Percentiles rank a stretch among this genome's conserved stretches.
These are phyloP conservation scores for Coniochaeta pulveracea DNA, from an alignment of 2,329 filamentous ascomycete genomes.

Conservation along the genomic window DNA sequence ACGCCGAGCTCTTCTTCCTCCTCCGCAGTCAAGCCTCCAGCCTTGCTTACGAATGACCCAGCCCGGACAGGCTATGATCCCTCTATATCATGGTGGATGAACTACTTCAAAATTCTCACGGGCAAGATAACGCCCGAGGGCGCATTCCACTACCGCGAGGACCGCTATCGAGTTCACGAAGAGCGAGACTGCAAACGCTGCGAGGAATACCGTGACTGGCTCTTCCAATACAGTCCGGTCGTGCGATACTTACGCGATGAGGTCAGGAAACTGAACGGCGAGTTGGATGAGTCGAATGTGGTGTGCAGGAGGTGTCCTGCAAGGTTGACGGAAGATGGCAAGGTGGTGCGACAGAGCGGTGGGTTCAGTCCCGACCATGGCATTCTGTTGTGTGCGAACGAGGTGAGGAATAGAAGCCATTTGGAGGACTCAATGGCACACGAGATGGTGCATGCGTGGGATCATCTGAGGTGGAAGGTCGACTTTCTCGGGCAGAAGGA, in stretches of 20 bases:
- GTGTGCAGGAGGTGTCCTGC: constrained; percentile 68
- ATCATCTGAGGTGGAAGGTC: constrained; percentile 84
- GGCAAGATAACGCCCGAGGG: constrained; percentile 61
- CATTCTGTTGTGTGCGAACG: constrained; percentile 87
- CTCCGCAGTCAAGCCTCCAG: constrained; percentile 7
- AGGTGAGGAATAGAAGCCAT: constrained; percentile 68
- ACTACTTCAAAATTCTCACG: constrained; percentile 74
- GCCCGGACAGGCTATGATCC: constrained; percentile 53
- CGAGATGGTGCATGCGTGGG: constrained; percentile 97
- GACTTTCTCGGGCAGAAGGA: constrained; percentile 62
- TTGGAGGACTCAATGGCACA: constrained; percentile 91
- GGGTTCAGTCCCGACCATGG: constrained; percentile 82
- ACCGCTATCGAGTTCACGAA: constrained; percentile 65
- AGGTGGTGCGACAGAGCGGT: constrained; percentile 56
- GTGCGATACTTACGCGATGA: constrained; percentile 81
- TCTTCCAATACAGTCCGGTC: constrained; percentile 73
- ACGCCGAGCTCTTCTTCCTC: not conserved
- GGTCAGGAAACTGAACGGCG: constrained; percentile 67
- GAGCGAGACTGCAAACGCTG: constrained; percentile 68
- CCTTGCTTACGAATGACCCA: constrained; percentile 44
- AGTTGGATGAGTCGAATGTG: constrained; percentile 64
- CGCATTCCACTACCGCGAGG: constrained; percentile 64
- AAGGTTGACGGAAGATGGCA: constrained; percentile 41
- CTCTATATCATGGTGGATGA: constrained; percentile 57
- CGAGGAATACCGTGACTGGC: constrained; percentile 72